These are phyloP conservation scores for Tetrahymena borealis DNA, from an alignment of 73 alveolate genomes.

Conservation along the genomic window DNA sequence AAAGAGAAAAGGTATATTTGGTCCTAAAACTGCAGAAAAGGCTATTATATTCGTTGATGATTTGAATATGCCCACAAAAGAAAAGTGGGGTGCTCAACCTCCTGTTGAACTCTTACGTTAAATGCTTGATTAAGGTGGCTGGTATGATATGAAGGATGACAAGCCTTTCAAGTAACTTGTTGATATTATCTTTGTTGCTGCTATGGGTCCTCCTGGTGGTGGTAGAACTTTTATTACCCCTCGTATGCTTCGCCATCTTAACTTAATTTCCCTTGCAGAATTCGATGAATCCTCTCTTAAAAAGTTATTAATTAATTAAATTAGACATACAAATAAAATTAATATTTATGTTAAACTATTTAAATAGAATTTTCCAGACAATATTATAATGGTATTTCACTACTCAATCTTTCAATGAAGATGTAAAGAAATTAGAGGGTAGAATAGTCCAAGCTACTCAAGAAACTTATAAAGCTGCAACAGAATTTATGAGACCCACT, in stretches of 20 bases:
- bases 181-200: conserved; percentile 90
- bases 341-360: background rate
- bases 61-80: conserved; percentile 99
- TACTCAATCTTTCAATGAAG: conserved; percentile 66
- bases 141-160: conserved; percentile 98
- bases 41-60: conserved; percentile 97
- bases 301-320: conserved; percentile 7
- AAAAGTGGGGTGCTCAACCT: conserved; percentile 99
- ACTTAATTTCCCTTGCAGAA: conserved; percentile 85
- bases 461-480: conserved; percentile 89
- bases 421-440: conserved; percentile 75
- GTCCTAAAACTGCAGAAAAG: conserved; percentile 87
- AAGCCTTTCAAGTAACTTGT: conserved; percentile 92
- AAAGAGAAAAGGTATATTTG: conserved; percentile 70
- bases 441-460: conserved; percentile 89
- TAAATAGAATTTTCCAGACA: conserved; percentile 83
- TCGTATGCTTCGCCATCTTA: conserved; percentile 91
- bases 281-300: conserved; percentile 91
- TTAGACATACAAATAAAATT: background rate
- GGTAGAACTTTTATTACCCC: conserved; percentile 98
- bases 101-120: conserved; percentile 98
- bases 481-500: conserved; percentile 95
- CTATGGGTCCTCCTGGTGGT: conserved; percentile 99
- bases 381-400: conserved; percentile 93
- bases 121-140: conserved; percentile 98